Evolutionary conservation across 1,139 yeast species (phyloP).

Genomic region (Pichia sp.): DNA sequence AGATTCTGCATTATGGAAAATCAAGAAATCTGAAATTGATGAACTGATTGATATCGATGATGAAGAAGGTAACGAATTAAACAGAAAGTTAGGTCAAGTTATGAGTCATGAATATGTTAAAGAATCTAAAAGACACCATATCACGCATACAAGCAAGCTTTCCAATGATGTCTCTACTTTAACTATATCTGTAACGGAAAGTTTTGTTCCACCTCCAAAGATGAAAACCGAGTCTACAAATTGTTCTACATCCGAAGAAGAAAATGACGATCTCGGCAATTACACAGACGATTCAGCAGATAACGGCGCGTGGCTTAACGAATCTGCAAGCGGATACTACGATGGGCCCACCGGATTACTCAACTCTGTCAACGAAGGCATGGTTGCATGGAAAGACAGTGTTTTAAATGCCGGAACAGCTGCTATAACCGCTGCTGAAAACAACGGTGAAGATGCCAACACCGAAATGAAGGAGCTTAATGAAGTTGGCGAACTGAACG

Average conservation of each 20-base stretch:
- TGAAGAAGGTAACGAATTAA: slow-evolving; percentile 12
- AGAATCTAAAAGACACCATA: slow-evolving; percentile 7
- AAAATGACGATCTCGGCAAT: slow-evolving; percentile 1
- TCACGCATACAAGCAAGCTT: no score
- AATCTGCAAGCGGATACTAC: slow-evolving; percentile 32
- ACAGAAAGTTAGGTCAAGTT: slow-evolving; percentile 14
- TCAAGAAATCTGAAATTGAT: slow-evolving; percentile 13
- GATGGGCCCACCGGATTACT: slow-evolving; percentile 73
- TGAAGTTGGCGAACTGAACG: slow-evolving; percentile 12
- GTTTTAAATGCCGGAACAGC: background rate
- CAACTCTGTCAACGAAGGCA: slow-evolving; percentile 35
- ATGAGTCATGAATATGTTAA: slow-evolving; percentile 16
- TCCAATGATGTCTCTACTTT: background rate
- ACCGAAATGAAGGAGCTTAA: slow-evolving; percentile 5
- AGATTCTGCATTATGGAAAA: slow-evolving; percentile 23
- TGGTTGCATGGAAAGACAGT: slow-evolving; percentile 24
- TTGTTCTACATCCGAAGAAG: background rate
- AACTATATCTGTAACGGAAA: background rate
- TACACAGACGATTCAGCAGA: slow-evolving; percentile 11
- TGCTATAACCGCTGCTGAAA: background rate
- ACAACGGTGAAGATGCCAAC: background rate
- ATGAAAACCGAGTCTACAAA: background rate
- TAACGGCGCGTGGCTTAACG: slow-evolving; percentile 21
- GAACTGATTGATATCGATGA: slow-evolving; percentile 15
- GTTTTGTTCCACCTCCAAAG: background rate